Evolutionary conservation across 1,139 yeast species (phyloP).

Genomic region (Sugiyamaella castrensis): DNA sequence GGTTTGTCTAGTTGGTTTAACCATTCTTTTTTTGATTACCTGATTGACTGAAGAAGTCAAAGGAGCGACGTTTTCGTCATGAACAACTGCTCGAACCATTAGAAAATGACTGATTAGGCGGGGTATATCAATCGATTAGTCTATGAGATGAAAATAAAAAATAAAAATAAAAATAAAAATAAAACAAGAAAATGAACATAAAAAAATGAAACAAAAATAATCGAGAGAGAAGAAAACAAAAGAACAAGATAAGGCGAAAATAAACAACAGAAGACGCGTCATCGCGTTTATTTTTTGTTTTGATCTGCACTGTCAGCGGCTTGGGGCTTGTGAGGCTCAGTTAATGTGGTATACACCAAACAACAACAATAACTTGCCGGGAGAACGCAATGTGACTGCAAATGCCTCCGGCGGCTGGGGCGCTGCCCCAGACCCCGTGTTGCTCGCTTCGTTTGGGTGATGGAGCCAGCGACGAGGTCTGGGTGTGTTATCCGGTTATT

Average conservation of each 20-base stretch:
- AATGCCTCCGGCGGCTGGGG: no score
- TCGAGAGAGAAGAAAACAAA: not conserved
- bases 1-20: constrained; percentile 3
- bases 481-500: not conserved
- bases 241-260: not conserved
- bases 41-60: constrained; percentile 11
- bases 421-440: no score
- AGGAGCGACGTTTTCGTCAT: constrained; percentile 26
- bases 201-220: not conserved
- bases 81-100: not conserved
- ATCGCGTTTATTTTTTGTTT: not conserved
- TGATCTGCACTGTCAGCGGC: no score
- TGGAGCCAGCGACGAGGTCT: not conserved
- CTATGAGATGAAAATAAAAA: not conserved
- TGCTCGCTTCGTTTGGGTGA: not conserved
- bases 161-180: no score
- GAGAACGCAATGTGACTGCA: no score
- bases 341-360: no score
- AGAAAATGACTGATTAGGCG: constrained; percentile 4
- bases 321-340: no score
- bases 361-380: not conserved
- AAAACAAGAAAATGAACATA: not conserved
- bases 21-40: not conserved
- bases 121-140: not conserved
- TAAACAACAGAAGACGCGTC: not conserved